These are phyloP conservation scores for Globisporangium emineosum DNA, from an alignment of 352 stramenopile genomes.

Conservation along the genomic window DNA sequence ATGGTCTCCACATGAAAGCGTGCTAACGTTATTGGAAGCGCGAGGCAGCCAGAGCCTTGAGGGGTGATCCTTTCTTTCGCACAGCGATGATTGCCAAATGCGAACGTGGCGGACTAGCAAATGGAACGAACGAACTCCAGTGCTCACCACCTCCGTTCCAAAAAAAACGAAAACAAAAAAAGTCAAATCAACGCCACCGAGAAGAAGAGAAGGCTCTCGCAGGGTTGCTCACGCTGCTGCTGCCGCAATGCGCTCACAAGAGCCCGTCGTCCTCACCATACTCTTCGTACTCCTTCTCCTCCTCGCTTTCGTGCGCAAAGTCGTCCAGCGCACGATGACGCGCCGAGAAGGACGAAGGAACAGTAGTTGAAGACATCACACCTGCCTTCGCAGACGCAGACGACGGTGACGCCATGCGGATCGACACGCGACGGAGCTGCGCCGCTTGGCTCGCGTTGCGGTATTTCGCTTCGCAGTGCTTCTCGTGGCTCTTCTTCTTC, in stretches of 20 bases:
- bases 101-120: too few relatives aligned
- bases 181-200: constrained; percentile 2
- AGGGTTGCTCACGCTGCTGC: neutral
- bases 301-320: constrained; percentile 30
- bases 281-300: constrained; percentile 42
- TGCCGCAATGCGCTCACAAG: constrained; percentile 28
- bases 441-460: constrained; percentile 55
- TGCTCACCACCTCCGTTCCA: too few relatives aligned
- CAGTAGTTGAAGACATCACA: neutral
- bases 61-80: too few relatives aligned
- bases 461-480: constrained; percentile 45
- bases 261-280: constrained; percentile 60
- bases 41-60: too few relatives aligned
- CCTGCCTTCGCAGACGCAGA: too few relatives aligned
- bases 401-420: constrained; percentile 44
- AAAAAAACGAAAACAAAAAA: constrained; percentile 16
- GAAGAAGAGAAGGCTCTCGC: neutral
- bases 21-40: neutral
- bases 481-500: constrained; percentile 62
- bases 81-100: neutral
- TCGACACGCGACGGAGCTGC: constrained; percentile 72
- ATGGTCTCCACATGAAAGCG: too few relatives aligned
- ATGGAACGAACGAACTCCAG: too few relatives aligned
- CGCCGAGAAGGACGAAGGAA: neutral
- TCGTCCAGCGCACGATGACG: constrained; percentile 4